Evolutionary conservation across 1,139 yeast species (phyloP).

Genomic region (Schwanniomyces etchellsii): DNA sequence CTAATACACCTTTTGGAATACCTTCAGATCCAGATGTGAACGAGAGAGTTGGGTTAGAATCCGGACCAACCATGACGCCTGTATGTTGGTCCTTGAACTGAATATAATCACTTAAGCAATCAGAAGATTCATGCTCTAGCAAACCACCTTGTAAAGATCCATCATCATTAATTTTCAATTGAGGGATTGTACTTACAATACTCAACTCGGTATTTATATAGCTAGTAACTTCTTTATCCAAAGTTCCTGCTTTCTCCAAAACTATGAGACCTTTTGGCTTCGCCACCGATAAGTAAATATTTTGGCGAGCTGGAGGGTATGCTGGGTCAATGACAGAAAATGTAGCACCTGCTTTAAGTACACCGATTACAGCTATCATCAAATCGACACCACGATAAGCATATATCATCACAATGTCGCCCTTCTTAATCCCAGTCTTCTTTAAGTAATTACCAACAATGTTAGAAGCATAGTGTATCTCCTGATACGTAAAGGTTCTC

Average conservation of each 20-base stretch:
- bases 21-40: constrained; percentile 99
- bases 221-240: constrained; percentile 71
- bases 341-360: constrained; percentile 95
- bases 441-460: constrained; percentile 86
- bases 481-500: constrained; percentile 74
- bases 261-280: constrained; percentile 88
- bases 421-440: constrained; percentile 73
- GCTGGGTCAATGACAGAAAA: constrained; percentile 98
- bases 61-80: constrained; percentile 96
- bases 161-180: constrained; percentile 68
- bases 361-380: constrained; percentile 97
- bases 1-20: constrained; percentile 95
- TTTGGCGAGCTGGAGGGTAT: constrained; percentile 97
- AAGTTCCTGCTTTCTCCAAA: constrained; percentile 79
- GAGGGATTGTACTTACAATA: constrained; percentile 70
- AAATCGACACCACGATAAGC: constrained; percentile 97
- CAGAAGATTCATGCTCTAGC: constrained; percentile 24
- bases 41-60: constrained; percentile 90
- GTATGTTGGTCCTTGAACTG: constrained; percentile 51
- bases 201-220: constrained; percentile 68
- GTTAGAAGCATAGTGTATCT: constrained; percentile 91
- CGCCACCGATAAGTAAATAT: constrained; percentile 86
- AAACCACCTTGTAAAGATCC: constrained; percentile 68
- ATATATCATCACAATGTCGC: constrained; percentile 95
- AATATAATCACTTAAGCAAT: constrained; percentile 46